Evolutionary conservation across 2,329 filamentous ascomycete species (phyloP).

Genomic region (Trichophyton benhamiae): DNA sequence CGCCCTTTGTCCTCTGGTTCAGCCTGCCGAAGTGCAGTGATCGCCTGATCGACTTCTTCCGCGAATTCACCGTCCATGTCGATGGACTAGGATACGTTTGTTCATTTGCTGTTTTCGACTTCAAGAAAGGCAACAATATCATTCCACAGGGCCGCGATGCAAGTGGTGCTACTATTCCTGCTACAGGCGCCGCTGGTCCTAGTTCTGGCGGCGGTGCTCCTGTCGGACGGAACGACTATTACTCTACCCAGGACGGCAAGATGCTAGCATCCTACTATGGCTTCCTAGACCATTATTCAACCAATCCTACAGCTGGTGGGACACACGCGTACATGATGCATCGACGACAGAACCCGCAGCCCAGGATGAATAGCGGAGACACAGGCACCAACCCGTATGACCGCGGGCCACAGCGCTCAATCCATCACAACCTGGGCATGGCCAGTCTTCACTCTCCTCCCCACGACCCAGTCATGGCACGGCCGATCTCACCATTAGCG

Average conservation of each 20-base stretch:
- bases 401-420: neutral
- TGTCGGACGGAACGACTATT: conserved; percentile 70
- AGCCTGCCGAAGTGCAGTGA: conserved; percentile 81
- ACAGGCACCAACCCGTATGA: neutral
- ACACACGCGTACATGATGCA: conserved; percentile 48
- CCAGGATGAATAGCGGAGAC: conserved; percentile 11
- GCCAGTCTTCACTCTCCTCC: neutral
- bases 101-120: conserved; percentile 94
- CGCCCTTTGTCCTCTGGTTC: conserved; percentile 76
- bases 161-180: no score
- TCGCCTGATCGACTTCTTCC: conserved; percentile 92
- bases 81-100: conserved; percentile 93
- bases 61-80: conserved; percentile 93
- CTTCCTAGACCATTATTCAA: conserved; percentile 83
- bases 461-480: conserved; percentile 21
- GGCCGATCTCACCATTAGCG: conserved; percentile 27
- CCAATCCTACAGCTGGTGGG: conserved; percentile 57
- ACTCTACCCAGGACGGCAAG: conserved; percentile 88
- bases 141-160: conserved; percentile 28
- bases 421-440: neutral
- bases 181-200: conserved; percentile 18
- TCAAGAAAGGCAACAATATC: conserved; percentile 64
- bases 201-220: conserved; percentile 6
- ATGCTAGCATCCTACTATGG: conserved; percentile 97
- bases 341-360: conserved; percentile 46